Evolutionary conservation across 2,329 filamentous ascomycete species (phyloP), one percentile per base, ranked within the genome.

Genomic region (Verticillium zaregamsianum): DNA sequence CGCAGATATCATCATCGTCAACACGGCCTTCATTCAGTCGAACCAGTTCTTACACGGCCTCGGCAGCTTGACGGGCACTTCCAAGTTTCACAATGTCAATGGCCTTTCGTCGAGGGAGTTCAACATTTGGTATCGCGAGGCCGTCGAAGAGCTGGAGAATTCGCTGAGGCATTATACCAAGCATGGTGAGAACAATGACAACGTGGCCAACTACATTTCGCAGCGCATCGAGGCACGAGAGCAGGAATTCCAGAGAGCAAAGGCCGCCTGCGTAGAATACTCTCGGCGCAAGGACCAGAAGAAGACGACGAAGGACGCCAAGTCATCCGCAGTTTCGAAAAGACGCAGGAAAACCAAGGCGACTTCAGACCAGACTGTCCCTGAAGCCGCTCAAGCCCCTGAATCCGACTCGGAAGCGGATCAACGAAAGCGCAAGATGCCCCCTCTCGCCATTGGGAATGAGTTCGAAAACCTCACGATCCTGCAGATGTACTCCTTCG

Each of bases 1-100:
- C 0, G 76, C 76, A 2, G 73, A 73, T 59, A 68, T 80, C n/a
- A 72, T 80, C 37, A 73, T 80, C 32, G 68, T 76, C 57, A 74
- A 70, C 63, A 57, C 28, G n/a, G 39, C 40, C 1, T 20, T 65
- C n/a, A 28, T 61, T 17, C 17, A 45, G 12, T 39, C 35, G 6
- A 2, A n/a, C 2, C 9, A 11, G 2, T 40, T 28, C 25, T 5
- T 31, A 8, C 33, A 28, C 15, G 32, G 12, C 4, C 39, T 65
- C 23, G 54, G 39, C n/a, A 58, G 49, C 25, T 33, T 64, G 15
- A 59, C 62, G 9, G 64, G 65, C 12, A 62, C 65, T 7, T 12
- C 61, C 3, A 54, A 58, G 58, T 54, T 59, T 55, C 25, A 61
- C 31, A 17, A 62, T 33, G 45, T 28, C 33, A 57, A 8, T 45